A percentile compares a stretch with the other conserved stretches of the same genome.
Evolutionary conservation across 1,284 basidiomycete genomes (phyloP).

Genomic region (Tilletia caries): DNA sequence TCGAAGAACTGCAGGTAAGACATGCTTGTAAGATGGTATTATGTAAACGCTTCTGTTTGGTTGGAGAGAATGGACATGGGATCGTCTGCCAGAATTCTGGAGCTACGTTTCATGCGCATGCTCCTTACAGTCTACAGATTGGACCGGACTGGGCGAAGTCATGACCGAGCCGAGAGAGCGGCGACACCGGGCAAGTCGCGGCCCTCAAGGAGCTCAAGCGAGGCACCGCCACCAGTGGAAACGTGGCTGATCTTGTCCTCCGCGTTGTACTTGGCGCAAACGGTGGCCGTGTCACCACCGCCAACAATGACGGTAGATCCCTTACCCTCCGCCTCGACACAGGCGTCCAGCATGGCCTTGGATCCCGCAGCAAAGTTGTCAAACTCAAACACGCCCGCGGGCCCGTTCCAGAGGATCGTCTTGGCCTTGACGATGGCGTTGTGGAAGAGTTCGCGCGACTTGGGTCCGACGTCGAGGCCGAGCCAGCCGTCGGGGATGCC

Average conservation of each 20-base stretch:
- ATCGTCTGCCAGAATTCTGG: too few species aligned
- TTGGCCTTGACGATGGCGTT: conserved; percentile 80
- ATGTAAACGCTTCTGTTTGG: too few species aligned
- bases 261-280: conserved; percentile 60
- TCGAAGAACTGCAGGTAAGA: too few species aligned
- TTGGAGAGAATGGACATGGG: too few species aligned
- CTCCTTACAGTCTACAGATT: background rate
- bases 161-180: conserved; percentile 28
- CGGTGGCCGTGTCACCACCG: conserved; percentile 53
- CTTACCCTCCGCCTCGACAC: conserved; percentile 78
- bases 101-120: too few species aligned
- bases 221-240: conserved; percentile 92
- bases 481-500: conserved; percentile 92
- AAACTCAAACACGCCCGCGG: conserved; percentile 97
- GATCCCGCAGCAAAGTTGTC: conserved; percentile 84
- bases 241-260: conserved; percentile 93
- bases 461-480: conserved; percentile 69
- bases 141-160: too few species aligned
- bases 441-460: conserved; percentile 76
- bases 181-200: conserved; percentile 62
- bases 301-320: conserved; percentile 86
- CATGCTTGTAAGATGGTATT: too few species aligned
- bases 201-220: conserved; percentile 81
- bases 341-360: conserved; percentile 77
- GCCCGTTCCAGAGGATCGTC: conserved; percentile 95